Evolutionary conservation across 345 rosid species (phyloP).

Genomic region (Microcos paniculata): DNA sequence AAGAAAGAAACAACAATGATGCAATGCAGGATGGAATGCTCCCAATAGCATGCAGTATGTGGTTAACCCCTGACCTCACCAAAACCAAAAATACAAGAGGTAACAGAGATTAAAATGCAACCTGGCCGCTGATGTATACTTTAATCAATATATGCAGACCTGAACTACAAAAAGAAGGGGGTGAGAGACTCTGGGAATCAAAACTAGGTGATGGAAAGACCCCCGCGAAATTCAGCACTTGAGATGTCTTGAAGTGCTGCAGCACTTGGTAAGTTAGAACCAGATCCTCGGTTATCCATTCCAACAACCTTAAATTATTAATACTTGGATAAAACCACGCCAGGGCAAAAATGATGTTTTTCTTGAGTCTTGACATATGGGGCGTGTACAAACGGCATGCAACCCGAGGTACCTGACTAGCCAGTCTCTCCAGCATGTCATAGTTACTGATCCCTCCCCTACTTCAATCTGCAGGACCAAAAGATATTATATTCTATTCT

Average conservation of each 20-base stretch:
- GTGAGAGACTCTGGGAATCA: slow-evolving; percentile 10
- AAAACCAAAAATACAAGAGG: slow-evolving; percentile 1
- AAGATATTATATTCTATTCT: slow-evolving; percentile 7
- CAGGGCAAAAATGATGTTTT: not conserved
- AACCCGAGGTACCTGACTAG: slow-evolving; percentile 16
- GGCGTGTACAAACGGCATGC: not conserved
- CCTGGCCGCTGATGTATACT: slow-evolving; percentile 9
- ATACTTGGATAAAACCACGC: slow-evolving; percentile 11
- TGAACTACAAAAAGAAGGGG: not conserved
- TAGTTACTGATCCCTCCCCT: slow-evolving; percentile 1
- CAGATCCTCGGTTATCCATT: slow-evolving; percentile 15
- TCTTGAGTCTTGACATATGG: not conserved
- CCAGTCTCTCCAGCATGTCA: slow-evolving; percentile 4
- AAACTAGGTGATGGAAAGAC: slow-evolving; percentile 12
- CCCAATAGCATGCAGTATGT: slow-evolving; percentile 24
- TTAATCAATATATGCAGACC: slow-evolving; percentile 24
- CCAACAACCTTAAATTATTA: slow-evolving; percentile 12
- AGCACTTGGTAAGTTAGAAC: slow-evolving; percentile 10
- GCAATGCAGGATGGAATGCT: slow-evolving; percentile 35
- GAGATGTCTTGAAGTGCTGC: slow-evolving; percentile 23
- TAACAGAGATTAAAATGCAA: slow-evolving; percentile 19
- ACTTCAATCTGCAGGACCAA: slow-evolving; percentile 15
- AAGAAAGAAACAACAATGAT: slow-evolving; percentile 23
- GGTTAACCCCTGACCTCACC: slow-evolving; percentile 18
- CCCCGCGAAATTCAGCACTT: slow-evolving; percentile 17